These are phyloP conservation scores for Lichtheimia hyalospora DNA, from an alignment of 371 early-diverging fungal species.

Conservation along the genomic window DNA sequence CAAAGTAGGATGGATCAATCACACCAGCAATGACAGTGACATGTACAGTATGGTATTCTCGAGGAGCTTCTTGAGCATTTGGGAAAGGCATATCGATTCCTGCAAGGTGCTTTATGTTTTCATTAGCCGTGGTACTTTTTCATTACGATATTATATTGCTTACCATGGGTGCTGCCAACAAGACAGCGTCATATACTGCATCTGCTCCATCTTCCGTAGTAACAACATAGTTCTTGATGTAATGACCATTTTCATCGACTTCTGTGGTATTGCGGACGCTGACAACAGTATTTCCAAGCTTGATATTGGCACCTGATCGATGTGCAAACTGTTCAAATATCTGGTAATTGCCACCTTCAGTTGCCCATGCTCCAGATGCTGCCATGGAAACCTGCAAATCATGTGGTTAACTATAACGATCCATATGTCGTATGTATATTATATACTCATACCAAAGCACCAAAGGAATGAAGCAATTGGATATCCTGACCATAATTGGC, in stretches of 20 bases:
- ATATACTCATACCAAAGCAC: constrained; percentile 44
- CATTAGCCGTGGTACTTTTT: too few species aligned
- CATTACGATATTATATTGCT: too few species aligned
- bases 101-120: constrained; percentile 5
- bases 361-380: constrained; percentile 48
- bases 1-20: constrained; percentile 58
- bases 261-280: constrained; percentile 36
- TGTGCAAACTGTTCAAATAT: constrained; percentile 66
- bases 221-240: constrained; percentile 33
- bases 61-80: constrained; percentile 8
- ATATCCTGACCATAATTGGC: constrained; percentile 76
- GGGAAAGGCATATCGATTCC: constrained; percentile 25
- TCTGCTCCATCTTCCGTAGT: constrained; percentile 34
- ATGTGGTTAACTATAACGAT: neutral
- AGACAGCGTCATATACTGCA: constrained; percentile 54
- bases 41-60: constrained; percentile 56
- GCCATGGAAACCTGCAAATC: constrained; percentile 49
- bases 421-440: neutral
- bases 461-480: constrained; percentile 59
- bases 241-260: constrained; percentile 17
- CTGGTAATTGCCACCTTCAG: constrained; percentile 66
- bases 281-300: constrained; percentile 45
- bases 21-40: constrained; percentile 66
- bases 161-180: constrained; percentile 61
- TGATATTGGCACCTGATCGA: constrained; percentile 47